Evolutionary conservation across 2,329 filamentous ascomycete genomes (phyloP), one percentile per base, ranked within the genome.

Genomic region (Fusarium marasasianum): DNA sequence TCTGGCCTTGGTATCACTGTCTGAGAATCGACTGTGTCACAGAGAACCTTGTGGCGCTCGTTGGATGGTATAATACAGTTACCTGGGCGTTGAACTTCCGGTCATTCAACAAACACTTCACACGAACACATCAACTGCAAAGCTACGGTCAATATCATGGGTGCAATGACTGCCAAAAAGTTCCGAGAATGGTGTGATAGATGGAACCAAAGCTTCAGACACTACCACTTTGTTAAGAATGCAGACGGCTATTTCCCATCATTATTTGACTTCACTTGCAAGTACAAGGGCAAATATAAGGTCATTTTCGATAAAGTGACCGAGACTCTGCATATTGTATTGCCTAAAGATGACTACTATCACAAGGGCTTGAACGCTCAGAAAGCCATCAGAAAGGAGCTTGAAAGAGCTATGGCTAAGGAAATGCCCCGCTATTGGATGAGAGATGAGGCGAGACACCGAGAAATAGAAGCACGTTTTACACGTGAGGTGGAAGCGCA

Each of bases 11-110:
- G 4, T 0, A n/a, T 50, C 14, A 31, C 20, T 31, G 47, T 12
- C 14, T 13, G 10, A 17, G 10, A n/a, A 6, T 17, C 20, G 3
- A 17, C 14, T 12, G 14, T 31, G 17, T 50, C 20, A 31, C 29
- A 17, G 20, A 31, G 7, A 48, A 6, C 20, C 6, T n/a, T 11
- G 4, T 17, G 10, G 14, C 29, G 0, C 20, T n/a, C 7, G 0
- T 12, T 50, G 4, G 7, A 5, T n/a, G 14, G 14, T 48, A 50
- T 50, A 50, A 31, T 5, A 50, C 5, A 31, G 10, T 17, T 2
- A 9, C 3, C 14, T 50, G 3, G 7, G 2, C 3, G 5, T n/a
- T 13, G 2, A 0, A 31, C 4, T 4, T 31, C 20, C 5, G 10
- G 2, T n/a, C 14, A 50, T 17, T 17, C 7, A 4, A 31, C 5